Evolutionary conservation across 306 rosid genomes (phyloP), one percentile per base, ranked within the genome.

Genomic region (Fragaria vesca): DNA sequence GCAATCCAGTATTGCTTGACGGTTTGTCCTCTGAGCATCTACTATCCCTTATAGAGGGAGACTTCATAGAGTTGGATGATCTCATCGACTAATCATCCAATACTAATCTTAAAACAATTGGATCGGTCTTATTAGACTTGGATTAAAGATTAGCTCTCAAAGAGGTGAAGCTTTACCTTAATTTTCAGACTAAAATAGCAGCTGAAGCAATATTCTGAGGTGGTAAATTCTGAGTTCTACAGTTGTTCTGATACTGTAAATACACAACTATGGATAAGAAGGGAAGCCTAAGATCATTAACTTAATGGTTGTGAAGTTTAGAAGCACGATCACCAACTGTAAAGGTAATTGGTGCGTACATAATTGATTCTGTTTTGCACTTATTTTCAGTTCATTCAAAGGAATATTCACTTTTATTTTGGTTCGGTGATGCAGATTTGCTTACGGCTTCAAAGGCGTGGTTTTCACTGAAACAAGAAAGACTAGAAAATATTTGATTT

Each of bases 31-130:
- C 81, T 55, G 75, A 57, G 69, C 69, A 76, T 45, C 45, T 83
- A 72, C 78, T 30, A 42, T 77, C 82, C 74, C 75, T 90, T 75
- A 28, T 75, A 58, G 88, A 92, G 73, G 91, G 78, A 28, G 91
- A 87, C 85, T 92, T 80, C 76, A 70, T 92, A 45, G 96, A 89
- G 86, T 54, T 90, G 83, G 82, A 90, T 65, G 97, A 93, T 85
- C 89, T 93, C 55, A 28, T 26, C 2, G 73, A 75, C 70, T 85
- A 83, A 78, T 24, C 55, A 38, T 79, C 76, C 38, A 20, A 57
- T 45, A 77, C 51, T 45, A 46, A 16, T 75, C 21, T 46, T 45
- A 61, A 30, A 28, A 38, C 21, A 45, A 45, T 50, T 30, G 60
- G 71, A 75, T 28, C 0, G 0, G 40, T 13, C 61, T 62, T 72